Base-by-base conservation (phyloP, 2,329 filamentous ascomycete species). In the Fusarium paranaense region DNA sequence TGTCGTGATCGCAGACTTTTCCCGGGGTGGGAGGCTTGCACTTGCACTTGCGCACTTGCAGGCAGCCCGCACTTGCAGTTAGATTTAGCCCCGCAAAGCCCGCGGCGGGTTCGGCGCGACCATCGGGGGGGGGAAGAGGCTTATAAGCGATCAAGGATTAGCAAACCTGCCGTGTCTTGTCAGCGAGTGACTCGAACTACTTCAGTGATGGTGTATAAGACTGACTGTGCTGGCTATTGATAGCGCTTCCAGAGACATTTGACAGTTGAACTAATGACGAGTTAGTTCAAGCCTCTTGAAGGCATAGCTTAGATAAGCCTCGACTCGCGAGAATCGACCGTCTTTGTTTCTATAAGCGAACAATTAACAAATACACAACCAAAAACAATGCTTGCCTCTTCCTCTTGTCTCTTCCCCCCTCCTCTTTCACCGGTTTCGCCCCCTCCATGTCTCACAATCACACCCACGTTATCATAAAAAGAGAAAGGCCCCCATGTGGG, bases 1-100 rank as follows among this genome's bases (percentile, higher is more conserved):
- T 77, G 73, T 78, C 71, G 76, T 77, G 76, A 78, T 78, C 54
- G 71, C 74, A 77, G 74, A 77, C 66, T 72, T 69, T 75, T 71
- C 68, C 47, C 47, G 27, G 47, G 27, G 47, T 11, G 27, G 45
- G 40, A 64, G 62, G 57, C 67, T 59, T 66, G 59, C 58, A 32
- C 30, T 32, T 32, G 30, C 30, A 32, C 30, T 42, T 42, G 4
- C 20, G 6, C 40, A 45, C 40, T 32, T 62, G 42, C 22, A 47
- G 42, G 42, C 42, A 22, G 8, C 40, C 40, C 40, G 40, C 45
- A 32, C 38, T 47, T 42, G 62, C 54, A 32, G 16, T 27, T 63
- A 18, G 7, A 40, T 54, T 45, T 30, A 37, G 70, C 75, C 75
- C 75, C 75, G 69, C 75, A 74, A 57, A 64, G 45, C 52, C 45